Base-by-base conservation (phyloP, 2,329 filamentous ascomycete species). In the Aspergillus novofumigatus region DNA sequence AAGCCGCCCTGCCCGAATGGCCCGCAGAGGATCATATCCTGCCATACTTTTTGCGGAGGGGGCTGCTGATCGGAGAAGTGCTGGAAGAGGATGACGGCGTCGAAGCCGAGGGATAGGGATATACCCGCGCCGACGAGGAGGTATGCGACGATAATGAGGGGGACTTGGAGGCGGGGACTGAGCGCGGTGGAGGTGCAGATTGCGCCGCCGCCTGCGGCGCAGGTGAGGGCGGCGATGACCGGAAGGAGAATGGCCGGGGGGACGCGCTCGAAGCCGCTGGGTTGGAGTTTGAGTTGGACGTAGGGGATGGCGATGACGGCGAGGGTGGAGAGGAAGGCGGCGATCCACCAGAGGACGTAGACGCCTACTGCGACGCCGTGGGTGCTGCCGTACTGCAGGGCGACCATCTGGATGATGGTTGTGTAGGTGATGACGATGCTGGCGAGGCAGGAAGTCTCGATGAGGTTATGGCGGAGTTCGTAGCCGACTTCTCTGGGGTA, bases 321-420 rank as follows among this genome's bases (percentile, higher is more conserved):
- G n/a, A 68, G 9, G 1, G 74, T 52, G 6, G 74, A 69, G 48
- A 77, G 64, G 1, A 53, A 64, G 2, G 69, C 67, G 23, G 69
- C 67, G 14, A 75, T 67, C 75, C 76, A 79, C 76, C 76, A 79
- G 26, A 79, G 67, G 17, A 76, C 62, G 57, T 71, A 75, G 4
- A 69, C 65, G 23, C 66, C 61, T 8, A 74, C 42, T 3, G 69
- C 68, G 10, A 63, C 60, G 11, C 42, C 20, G 35, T 45, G 42
- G 42, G 54, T 51, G 20, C 65, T 63, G 59, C 68, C 72, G 53
- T 70, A 67, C 35, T 65, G 49, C 4, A 74, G 66, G 1, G 66
- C 88, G 67, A 95, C 86, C 57, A 73, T 67, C 14, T 75, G 61
- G 29, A 69, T 65, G 49, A 75, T 71, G 3, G 67, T 65, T 6